Evolutionary conservation across 2,329 filamentous ascomycete species (phyloP).

Genomic region (Fusarium chlamydosporum): DNA sequence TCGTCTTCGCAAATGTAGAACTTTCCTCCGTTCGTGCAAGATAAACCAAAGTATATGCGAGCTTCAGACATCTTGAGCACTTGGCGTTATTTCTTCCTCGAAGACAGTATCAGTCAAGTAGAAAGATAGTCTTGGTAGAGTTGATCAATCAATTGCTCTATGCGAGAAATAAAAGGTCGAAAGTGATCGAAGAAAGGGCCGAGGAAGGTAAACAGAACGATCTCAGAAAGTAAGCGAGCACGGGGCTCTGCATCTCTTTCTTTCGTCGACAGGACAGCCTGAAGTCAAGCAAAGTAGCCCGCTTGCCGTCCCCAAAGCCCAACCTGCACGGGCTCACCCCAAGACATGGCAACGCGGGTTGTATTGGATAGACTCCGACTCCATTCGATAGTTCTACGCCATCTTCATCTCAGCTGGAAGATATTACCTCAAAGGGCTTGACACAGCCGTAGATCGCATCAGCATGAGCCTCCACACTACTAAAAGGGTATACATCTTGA

Average conservation of each 20-base stretch:
- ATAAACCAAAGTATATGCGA: conserved; percentile 47
- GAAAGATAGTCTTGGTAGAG: not conserved
- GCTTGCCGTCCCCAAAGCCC: conserved; percentile 3
- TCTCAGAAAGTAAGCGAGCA: conserved; percentile 13
- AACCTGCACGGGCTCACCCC: conserved; percentile 18
- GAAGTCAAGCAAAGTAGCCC: conserved; percentile 3
- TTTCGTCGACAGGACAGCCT: conserved; percentile 15
- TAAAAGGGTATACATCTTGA: not conserved
- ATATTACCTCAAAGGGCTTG: not conserved
- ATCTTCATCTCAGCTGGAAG: conserved; percentile 7
- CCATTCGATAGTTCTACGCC: conserved; percentile 15
- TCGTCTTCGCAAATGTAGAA: conserved; percentile 58
- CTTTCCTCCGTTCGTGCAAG: conserved; percentile 53
- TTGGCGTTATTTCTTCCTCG: not conserved
- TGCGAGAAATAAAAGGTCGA: conserved; percentile 3
- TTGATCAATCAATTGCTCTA: not conserved
- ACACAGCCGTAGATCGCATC: conserved; percentile 1
- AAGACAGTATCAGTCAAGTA: not conserved
- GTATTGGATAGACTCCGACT: conserved; percentile 25
- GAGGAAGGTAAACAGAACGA: conserved; percentile 8
- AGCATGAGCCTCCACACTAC: not conserved
- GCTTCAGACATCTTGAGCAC: conserved; percentile 36
- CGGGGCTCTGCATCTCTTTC: conserved; percentile 30
- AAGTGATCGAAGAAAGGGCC: conserved; percentile 3
- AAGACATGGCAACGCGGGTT: conserved; percentile 24